phyloP scores from a whole-genome alignment of 257 asterid species.

The Linaria vulgaris region DNA sequence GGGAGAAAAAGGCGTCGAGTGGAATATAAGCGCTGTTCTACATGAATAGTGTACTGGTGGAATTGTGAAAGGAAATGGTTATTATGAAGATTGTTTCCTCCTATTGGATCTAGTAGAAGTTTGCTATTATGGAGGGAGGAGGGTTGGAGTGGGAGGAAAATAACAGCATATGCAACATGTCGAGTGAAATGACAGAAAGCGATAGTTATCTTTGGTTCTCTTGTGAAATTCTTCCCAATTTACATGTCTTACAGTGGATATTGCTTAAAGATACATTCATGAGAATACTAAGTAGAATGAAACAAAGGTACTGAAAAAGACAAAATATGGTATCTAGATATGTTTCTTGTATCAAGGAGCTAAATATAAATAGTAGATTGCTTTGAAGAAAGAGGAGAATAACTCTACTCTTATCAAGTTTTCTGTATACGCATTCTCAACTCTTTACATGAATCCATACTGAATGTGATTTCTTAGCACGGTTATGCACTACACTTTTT shows the following conservation, averaged over 20 bases:
- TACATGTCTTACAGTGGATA: background rate
- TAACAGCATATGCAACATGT: too few relatives aligned
- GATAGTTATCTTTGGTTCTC: background rate
- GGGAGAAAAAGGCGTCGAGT: background rate
- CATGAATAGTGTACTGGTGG: background rate
- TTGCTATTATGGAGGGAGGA: too few relatives aligned
- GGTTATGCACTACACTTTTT: too few relatives aligned
- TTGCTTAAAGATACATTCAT: background rate
- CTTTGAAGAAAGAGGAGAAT: conserved; percentile 18
- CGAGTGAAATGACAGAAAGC: background rate
- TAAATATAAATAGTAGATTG: background rate
- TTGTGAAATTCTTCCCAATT: background rate
- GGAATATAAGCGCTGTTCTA: background rate
- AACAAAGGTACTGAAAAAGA: background rate
- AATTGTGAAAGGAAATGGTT: background rate
- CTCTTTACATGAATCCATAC: conserved; percentile 3
- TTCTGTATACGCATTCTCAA: background rate
- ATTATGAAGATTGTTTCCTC: too few relatives aligned
- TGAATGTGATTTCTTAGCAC: background rate
- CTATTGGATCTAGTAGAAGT: too few relatives aligned
- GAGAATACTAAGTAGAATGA: background rate
- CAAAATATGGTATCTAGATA: background rate
- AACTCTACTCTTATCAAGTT: background rate
- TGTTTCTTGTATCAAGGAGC: background rate
- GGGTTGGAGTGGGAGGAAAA: too few relatives aligned